phyloP scores from a whole-genome alignment of 495 filamentous ascomycete genomes.

The Durotheca rogersii region DNA sequence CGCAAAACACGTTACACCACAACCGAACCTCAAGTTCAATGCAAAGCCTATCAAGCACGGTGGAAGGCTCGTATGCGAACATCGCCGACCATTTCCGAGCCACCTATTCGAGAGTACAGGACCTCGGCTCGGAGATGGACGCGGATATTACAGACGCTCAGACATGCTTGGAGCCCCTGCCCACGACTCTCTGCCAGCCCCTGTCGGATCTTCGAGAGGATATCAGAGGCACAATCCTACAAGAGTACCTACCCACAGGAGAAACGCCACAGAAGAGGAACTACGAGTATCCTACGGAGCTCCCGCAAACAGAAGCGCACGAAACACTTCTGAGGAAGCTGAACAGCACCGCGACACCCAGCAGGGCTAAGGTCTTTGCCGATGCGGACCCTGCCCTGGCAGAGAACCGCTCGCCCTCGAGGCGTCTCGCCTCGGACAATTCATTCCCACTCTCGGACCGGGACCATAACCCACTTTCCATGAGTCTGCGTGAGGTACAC shows the following conservation, averaged over 20 bases:
- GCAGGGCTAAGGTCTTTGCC: conserved; percentile 40
- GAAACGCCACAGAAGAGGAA: conserved; percentile 75
- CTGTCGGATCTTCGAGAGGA: conserved; percentile 66
- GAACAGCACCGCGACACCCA: conserved; percentile 42
- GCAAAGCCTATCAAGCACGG: conserved; percentile 58
- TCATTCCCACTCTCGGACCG: conserved; percentile 15
- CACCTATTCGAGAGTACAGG: conserved; percentile 60
- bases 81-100: conserved; percentile 65
- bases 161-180: conserved; percentile 58
- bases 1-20: conserved; percentile 76
- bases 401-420: conserved; percentile 31
- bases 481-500: conserved; percentile 49
- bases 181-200: conserved; percentile 61
- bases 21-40: conserved; percentile 63
- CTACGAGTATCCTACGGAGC: conserved; percentile 71
- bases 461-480: conserved; percentile 19
- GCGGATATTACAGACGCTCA: conserved; percentile 54
- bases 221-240: conserved; percentile 60
- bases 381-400: conserved; percentile 33
- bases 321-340: conserved; percentile 64
- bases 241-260: conserved; percentile 81
- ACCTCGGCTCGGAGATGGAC: conserved; percentile 64
- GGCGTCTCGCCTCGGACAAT: conserved; percentile 21
- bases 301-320: conserved; percentile 76
- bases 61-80: conserved; percentile 67